These are phyloP conservation scores for Glomus cerebriforme DNA, from an alignment of 192 early-diverging fungal species.

Conservation along the genomic window DNA sequence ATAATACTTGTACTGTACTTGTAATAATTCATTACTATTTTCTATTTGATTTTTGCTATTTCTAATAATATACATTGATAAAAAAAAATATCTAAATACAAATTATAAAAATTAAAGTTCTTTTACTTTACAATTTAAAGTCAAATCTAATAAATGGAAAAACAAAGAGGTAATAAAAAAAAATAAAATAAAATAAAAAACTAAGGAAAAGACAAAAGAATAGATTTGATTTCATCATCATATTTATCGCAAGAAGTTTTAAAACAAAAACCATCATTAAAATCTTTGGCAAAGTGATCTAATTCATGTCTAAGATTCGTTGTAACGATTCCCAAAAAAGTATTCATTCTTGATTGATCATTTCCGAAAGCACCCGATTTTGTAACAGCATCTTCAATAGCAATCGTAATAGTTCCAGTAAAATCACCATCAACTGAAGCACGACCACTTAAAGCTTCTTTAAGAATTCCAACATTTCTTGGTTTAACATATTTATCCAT, in stretches of 20 bases:
- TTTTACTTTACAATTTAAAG: no score
- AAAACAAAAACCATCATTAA: not conserved
- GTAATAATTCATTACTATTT: no score
- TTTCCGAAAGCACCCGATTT: not conserved
- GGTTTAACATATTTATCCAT: not conserved
- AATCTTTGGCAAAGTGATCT: not conserved
- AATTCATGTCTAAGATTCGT: not conserved
- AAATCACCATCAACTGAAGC: not conserved
- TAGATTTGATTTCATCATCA: not conserved
- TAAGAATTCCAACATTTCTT: not conserved
- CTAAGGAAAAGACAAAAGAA: not conserved
- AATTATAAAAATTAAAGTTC: no score
- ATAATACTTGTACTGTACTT: no score
- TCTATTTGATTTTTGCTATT: no score
- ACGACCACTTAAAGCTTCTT: not conserved
- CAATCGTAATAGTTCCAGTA: not conserved
- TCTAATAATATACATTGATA: no score
- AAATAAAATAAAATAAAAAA: not conserved
- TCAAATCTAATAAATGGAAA: no score
- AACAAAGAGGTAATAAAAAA: no score
- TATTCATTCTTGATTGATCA: not conserved
- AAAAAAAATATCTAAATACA: no score
- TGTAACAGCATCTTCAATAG: not conserved
- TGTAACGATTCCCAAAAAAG: not conserved
- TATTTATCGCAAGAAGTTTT: not conserved